phyloP scores from a whole-genome alignment of 1,139 yeast species.

The Geotrichum candidum region DNA sequence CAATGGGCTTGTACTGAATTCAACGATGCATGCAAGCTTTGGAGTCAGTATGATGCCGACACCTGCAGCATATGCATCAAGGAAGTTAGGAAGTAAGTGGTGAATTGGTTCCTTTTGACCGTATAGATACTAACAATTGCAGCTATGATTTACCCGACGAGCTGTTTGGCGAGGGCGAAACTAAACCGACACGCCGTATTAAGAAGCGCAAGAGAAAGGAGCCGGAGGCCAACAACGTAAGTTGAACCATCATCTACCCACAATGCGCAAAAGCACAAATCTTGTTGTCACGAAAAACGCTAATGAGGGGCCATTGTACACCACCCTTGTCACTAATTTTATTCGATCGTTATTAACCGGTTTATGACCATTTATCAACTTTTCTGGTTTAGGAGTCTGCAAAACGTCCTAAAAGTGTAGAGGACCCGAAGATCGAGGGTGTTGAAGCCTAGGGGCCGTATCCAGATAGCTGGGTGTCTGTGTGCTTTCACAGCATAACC shows the following conservation, averaged over 20 bases:
- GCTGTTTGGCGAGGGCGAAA: conserved; percentile 76
- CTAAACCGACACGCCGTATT: conserved; percentile 53
- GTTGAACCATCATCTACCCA: background rate
- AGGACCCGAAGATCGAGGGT: conserved; percentile 7
- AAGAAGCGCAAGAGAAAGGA: conserved; percentile 46
- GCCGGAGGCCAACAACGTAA: background rate
- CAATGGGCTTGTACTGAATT: conserved; percentile 91
- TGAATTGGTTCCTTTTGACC: background rate
- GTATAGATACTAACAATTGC: background rate
- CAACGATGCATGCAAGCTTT: conserved; percentile 67
- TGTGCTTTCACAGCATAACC: background rate
- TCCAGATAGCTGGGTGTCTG: background rate
- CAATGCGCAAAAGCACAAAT: background rate
- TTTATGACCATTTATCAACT: background rate
- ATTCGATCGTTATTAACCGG: background rate
- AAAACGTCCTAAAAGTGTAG: conserved; percentile 12
- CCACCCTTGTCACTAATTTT: background rate
- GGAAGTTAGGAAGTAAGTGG: conserved; percentile 54
- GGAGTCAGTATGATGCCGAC: conserved; percentile 59
- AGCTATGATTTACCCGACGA: conserved; percentile 73
- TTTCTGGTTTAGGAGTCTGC: background rate
- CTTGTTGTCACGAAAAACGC: background rate
- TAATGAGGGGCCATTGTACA: background rate
- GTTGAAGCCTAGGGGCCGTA: background rate
- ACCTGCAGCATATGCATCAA: conserved; percentile 57